These are phyloP conservation scores for Helenozyma baotianmanensis DNA, from an alignment of 805 yeast species.

Conservation along the genomic window DNA sequence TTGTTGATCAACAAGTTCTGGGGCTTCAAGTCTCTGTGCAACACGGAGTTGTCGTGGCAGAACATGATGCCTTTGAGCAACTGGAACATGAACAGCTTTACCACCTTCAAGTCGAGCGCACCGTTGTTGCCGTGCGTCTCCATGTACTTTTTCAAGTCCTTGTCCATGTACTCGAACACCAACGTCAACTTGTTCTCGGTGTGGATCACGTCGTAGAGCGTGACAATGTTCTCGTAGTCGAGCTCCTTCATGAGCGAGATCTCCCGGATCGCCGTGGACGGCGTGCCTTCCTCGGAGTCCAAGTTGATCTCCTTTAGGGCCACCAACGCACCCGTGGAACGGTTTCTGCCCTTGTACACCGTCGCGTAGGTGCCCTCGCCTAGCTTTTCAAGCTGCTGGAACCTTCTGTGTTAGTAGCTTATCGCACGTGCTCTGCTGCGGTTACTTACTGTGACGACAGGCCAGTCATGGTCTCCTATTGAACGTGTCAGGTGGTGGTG, in stretches of 20 bases:
- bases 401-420: constrained; percentile 22
- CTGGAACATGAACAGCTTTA: constrained; percentile 93
- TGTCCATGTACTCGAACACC: constrained; percentile 91
- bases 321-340: constrained; percentile 81
- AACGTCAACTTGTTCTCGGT: constrained; percentile 92
- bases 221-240: constrained; percentile 87
- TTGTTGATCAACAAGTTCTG: constrained; percentile 85
- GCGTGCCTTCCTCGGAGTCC: constrained; percentile 97
- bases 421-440: background rate
- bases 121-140: constrained; percentile 75
- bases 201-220: constrained; percentile 91
- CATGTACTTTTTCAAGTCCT: constrained; percentile 92
- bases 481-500: too few species aligned
- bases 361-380: constrained; percentile 98
- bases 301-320: constrained; percentile 92
- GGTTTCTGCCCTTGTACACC: constrained; percentile 91
- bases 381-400: constrained; percentile 67
- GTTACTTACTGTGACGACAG: constrained; percentile 42
- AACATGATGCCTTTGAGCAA: constrained; percentile 82
- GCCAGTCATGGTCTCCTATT: constrained; percentile 38
- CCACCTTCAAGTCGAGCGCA: constrained; percentile 66
- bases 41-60: constrained; percentile 80
- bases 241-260: constrained; percentile 93
- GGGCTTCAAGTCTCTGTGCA: constrained; percentile 87
- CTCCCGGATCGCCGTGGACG: constrained; percentile 96